Evolutionary conservation across 805 yeast species (phyloP), one percentile per base, ranked within the genome.

Genomic region (Hanseniaspora occidentalis): DNA sequence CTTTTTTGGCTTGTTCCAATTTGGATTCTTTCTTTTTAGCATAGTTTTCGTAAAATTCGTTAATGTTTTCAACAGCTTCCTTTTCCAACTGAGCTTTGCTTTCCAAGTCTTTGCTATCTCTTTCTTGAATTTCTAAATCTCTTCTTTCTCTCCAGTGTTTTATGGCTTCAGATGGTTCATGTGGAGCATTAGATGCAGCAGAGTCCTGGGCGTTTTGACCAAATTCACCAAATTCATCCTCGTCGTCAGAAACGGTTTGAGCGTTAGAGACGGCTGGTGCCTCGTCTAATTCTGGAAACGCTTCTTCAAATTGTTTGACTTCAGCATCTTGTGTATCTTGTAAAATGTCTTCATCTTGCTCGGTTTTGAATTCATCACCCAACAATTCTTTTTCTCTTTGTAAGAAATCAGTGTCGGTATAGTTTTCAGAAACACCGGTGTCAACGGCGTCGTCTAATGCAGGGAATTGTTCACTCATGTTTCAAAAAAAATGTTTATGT

Each of bases 21-120:
- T 77, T 73, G 48, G 71, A 71, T 40, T 84, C 89, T 60, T 77
- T 81, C 66, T 88, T 88, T 55, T 70, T 67, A 64, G 84, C 86
- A 69, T 89, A 89, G 55, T 79, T 79, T 51, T 84, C 95, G 61
- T 89, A 89, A 60, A 89, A 89, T 47, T 83, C 95, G 58, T 89
- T 96, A 53, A 86, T 75, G 40, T 85, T 78, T 57, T 77, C 76
- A 53, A 75, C 74, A 8, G 97, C 97, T 46, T 79, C 79, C 39
- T 74, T 71, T 42, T 80, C 72, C 43, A 85, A 70, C 45, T 77
- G 84, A 23, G 66, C 66, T 54, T 80, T 73, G 57, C 75, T 81
- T 49, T 73, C 65, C 17, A 64, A 65, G 50, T 81, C 79, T 47
- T 74, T 75, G 49, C 71, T 78, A 54, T 89, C 97, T 55, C 94